Base-by-base conservation (phyloP, 768 basidiomycete genomes). In the Steccherinum ochraceum region DNA sequence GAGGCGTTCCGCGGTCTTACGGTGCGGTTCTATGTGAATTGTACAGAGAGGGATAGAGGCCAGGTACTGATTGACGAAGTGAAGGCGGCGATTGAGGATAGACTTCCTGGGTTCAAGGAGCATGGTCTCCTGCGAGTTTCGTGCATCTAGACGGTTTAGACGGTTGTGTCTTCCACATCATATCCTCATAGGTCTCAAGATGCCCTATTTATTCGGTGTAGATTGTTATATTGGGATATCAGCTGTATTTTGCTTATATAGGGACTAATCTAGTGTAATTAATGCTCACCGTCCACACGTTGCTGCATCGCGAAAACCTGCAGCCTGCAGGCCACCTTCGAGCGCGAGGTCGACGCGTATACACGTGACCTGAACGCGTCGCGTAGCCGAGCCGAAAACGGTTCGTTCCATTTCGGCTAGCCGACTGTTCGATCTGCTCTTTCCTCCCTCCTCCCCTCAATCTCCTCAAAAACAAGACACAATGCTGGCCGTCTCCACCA, bases 401-500 rank as follows among this genome's bases (percentile, higher is more conserved):
- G 7, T 35, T 35, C 30, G 7, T 35, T 35, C 16, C 30, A 7
- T 35, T 35, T 35, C 30, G n/a, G n/a, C n/a, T n/a, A n/a, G n/a
- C n/a, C n/a, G n/a, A n/a, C n/a, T n/a, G n/a, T n/a, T n/a, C 16
- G 30, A 35, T 7, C 16, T 35, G 7, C 30, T 35, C 30, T 7
- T 64, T 45, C 68, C 70, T 19, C 59, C 65, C 26, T 64, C 46
- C 68, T 71, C 19, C 59, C 65, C 26, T 58, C 64, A 12, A 45
- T 1, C 18, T 50, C 7, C 41, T 55, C 2, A 35, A 35, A 35
- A 35, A 7, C 30, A n/a, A n/a, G n/a, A n/a, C n/a, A n/a, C n/a
- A n/a, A 85, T 84, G 83, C 72, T 86, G 45, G 79, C 80, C 46
- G 61, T 80, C 39, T 66, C 72, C 39, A 78, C 80, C 24, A 69